Base-by-base conservation (phyloP, 2,329 filamentous ascomycete species). In the Hyphodiscus sp. region DNA sequence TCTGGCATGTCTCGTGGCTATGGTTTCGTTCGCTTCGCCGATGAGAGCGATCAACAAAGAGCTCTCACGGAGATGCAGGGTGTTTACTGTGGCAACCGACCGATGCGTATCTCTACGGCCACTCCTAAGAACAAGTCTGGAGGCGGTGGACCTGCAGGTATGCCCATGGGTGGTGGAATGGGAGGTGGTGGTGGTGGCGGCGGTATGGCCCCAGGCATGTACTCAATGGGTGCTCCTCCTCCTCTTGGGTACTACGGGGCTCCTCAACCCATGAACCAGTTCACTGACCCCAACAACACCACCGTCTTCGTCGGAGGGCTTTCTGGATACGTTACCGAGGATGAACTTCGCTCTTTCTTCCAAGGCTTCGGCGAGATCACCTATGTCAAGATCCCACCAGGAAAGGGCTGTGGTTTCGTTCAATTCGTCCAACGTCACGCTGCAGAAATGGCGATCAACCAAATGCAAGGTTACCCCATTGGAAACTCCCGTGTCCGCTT, bases 381-480 rank as follows among this genome's bases (percentile, higher is more conserved):
- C 66, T 99, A 99, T 71, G 94, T 99, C 77, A 99, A 99, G 85
- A 99, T 99, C 55, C 94, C 94, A 51, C 92, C 94, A 61, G 94
- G 94, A 76, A 99, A 99, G 82, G 94, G 94, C 64, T 99, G 94
- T 68, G 94, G 94, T 54, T 99, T 99, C 69, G 94, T 99, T 55
- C 94, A 99, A 74, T 99, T 99, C 66, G 94, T 99, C 53, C 94
- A 99, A 76, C 91, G 94, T 62, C 94, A 99, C 68, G 94, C 94
- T 50, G 94, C 94, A 15, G 94, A 99, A 77, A 99, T 99, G 94
- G 94, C 94, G 63, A 99, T 99, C 81, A 99, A 99, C 76, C 94
- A 99, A 76, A 99, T 99, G 94, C 94, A 99, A 75, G 94, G 94
- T 57, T 99, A 99, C 71, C 94, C 94, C 20, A 99, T 99, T 67